A percentile compares a stretch with the other conserved stretches of the same genome.
These are phyloP conservation scores for Filosporella fistucella DNA, from an alignment of 495 filamentous ascomycete species.

Conservation along the genomic window DNA sequence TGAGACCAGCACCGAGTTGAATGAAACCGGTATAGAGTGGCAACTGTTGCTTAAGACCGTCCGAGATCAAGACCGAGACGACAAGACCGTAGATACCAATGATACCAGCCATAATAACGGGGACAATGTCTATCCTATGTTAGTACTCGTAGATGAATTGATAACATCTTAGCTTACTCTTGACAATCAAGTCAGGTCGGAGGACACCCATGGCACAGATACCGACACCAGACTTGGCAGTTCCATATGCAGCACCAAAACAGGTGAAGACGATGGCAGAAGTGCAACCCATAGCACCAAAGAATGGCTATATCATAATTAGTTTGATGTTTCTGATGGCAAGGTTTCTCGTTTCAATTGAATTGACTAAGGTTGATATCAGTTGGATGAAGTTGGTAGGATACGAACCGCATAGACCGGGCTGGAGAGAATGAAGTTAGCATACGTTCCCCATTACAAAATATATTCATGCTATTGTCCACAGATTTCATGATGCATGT, in stretches of 20 bases:
- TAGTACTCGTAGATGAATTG: not conserved
- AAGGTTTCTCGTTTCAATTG: conserved; percentile 9
- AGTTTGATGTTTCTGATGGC: conserved; percentile 24
- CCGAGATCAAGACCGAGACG: conserved; percentile 96
- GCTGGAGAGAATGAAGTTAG: conserved; percentile 51
- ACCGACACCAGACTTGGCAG: conserved; percentile 98
- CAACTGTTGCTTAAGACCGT: conserved; percentile 74
- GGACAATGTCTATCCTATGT: conserved; percentile 76
- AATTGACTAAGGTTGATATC: not conserved
- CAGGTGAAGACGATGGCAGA: conserved; percentile 98
- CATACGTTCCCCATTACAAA: conserved; percentile 14
- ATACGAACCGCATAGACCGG: conserved; percentile 98
- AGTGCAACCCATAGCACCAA: conserved; percentile 98
- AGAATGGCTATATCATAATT: conserved; percentile 74
- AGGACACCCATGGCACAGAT: conserved; percentile 98
- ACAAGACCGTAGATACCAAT: conserved; percentile 99
- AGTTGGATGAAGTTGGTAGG: conserved; percentile 17
- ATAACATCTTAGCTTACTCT: conserved; percentile 66
- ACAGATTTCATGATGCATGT: no score
- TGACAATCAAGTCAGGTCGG: conserved; percentile 96
- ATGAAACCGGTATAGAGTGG: conserved; percentile 94
- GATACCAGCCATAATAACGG: conserved; percentile 99
- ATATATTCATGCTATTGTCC: no score
- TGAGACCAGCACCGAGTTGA: conserved; percentile 93
- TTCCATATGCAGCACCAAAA: conserved; percentile 97